phyloP scores from a whole-genome alignment of 352 stramenopile species.

The Peronospora destructor region DNA sequence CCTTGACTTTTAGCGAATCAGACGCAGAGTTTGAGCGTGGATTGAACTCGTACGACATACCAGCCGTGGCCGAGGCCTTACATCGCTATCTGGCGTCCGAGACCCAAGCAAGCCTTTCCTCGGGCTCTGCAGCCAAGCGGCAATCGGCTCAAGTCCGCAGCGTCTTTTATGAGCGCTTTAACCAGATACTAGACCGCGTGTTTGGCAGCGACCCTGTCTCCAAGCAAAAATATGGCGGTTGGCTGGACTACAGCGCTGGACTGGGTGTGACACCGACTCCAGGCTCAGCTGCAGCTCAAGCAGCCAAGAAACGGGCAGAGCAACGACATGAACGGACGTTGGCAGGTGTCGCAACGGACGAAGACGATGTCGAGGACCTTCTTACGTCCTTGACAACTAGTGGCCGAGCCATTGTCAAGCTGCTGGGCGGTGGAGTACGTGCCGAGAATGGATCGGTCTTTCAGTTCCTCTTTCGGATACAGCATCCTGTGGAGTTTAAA shows the following conservation, averaged over 20 bases:
- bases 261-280: conserved; percentile 16
- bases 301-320: conserved; percentile 24
- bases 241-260: conserved; percentile 76
- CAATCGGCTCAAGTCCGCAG: conserved; percentile 71
- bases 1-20: conserved; percentile 45
- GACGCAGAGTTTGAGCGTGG: conserved; percentile 67
- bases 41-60: conserved; percentile 62
- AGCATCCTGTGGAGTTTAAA: conserved; percentile 77
- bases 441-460: conserved; percentile 73
- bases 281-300: conserved; percentile 14
- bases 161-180: conserved; percentile 83
- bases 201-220: conserved; percentile 69
- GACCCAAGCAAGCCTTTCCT: conserved; percentile 54
- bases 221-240: conserved; percentile 74
- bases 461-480: conserved; percentile 71
- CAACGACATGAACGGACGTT: conserved; percentile 39
- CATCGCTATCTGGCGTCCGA: conserved; percentile 63
- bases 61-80: conserved; percentile 47
- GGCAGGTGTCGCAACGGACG: conserved; percentile 35
- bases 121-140: conserved; percentile 48
- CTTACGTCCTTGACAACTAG: conserved; percentile 38
- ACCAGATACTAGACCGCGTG: conserved; percentile 74
- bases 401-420: conserved; percentile 47
- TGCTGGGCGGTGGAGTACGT: conserved; percentile 51
- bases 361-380: conserved; percentile 56